phyloP scores from a whole-genome alignment of 1,139 yeast species.

The Meyerozyma athensensis region DNA sequence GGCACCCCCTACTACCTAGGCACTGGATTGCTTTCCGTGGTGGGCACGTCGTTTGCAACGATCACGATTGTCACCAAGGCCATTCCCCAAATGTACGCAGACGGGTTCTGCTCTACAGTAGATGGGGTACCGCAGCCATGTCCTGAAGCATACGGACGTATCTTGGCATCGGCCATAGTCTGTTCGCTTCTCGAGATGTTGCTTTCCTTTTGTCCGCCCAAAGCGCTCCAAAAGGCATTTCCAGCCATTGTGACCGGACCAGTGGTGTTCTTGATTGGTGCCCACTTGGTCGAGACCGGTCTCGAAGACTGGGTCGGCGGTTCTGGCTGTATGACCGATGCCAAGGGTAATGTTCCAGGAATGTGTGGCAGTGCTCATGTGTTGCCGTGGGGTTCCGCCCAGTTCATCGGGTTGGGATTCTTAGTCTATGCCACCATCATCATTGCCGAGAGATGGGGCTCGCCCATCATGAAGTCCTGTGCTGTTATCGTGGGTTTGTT shows the following conservation, averaged over 20 bases:
- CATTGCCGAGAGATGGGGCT: constrained; percentile 77
- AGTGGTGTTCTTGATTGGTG: constrained; percentile 79
- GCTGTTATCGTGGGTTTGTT: constrained; percentile 81
- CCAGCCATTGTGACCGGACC: constrained; percentile 94
- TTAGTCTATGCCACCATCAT: constrained; percentile 70
- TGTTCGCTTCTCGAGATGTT: constrained; percentile 72
- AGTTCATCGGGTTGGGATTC: constrained; percentile 82
- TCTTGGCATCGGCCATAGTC: constrained; percentile 72
- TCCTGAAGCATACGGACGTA: constrained; percentile 86
- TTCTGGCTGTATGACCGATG: constrained; percentile 53
- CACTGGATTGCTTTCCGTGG: constrained; percentile 82
- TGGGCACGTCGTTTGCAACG: constrained; percentile 87
- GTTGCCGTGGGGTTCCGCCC: constrained; percentile 81
- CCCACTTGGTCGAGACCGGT: constrained; percentile 61
- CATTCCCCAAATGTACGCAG: constrained; percentile 71
- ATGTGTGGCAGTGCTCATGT: constrained; percentile 42
- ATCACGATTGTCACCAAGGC: constrained; percentile 74
- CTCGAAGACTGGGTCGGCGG: constrained; percentile 89
- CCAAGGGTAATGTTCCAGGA: constrained; percentile 21
- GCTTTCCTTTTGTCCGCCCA: constrained; percentile 73
- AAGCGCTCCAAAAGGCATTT: constrained; percentile 61
- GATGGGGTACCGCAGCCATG: constrained; percentile 71
- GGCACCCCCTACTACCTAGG: constrained; percentile 75
- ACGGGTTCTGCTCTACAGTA: constrained; percentile 64
- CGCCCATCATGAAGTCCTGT: constrained; percentile 93